These are phyloP conservation scores for Lantana camara DNA, from an alignment of 257 asterid species.

Conservation along the genomic window DNA sequence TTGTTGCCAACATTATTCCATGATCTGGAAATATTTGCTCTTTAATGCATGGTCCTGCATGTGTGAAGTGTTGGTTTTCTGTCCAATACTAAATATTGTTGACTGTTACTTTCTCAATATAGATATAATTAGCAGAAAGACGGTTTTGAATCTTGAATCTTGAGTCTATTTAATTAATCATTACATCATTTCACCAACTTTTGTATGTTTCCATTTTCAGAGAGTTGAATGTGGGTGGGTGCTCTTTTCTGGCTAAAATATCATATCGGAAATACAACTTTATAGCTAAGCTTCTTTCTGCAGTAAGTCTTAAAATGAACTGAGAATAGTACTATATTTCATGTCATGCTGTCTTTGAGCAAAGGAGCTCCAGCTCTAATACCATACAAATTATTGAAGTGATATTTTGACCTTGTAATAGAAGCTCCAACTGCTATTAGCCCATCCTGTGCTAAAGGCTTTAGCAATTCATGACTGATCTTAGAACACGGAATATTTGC, in stretches of 20 bases:
- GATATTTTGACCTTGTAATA: background rate
- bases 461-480: constrained; percentile 8
- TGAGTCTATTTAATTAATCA: no score
- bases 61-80: no score
- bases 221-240: background rate
- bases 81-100: no score
- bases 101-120: no score
- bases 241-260: background rate
- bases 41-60: no score
- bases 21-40: no score
- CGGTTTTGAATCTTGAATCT: no score
- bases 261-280: background rate
- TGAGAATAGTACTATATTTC: background rate
- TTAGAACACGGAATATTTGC: background rate
- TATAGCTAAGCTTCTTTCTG: background rate
- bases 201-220: background rate
- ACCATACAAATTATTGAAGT: constrained; percentile 4
- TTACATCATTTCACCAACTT: no score
- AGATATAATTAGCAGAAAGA: no score
- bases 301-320: background rate
- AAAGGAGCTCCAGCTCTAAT: background rate
- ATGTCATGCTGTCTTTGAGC: background rate
- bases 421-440: constrained; percentile 4
- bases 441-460: background rate
- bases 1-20: no score